Base-by-base conservation (phyloP, 1,284 basidiomycete species). In the Puccinia polysora region DNA sequence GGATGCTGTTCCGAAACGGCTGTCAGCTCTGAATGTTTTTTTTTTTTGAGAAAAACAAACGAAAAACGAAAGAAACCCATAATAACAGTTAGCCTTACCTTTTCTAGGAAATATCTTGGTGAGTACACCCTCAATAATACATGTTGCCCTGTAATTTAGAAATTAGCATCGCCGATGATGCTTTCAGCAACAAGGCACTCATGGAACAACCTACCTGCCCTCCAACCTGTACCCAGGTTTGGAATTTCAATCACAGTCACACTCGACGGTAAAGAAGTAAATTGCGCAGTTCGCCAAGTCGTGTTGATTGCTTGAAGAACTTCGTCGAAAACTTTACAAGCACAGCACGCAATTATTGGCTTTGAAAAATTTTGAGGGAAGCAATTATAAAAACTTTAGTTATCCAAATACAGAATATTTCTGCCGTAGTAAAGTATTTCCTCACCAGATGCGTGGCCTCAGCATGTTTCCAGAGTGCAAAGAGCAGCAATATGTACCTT, bases 1-100 rank as follows among this genome's bases (percentile, higher is more conserved):
- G 68, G 68, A 63, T 71, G 68, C 68, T 71, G 47, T 34, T 62
- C 5, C n/a, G 28, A 58, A n/a, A n/a, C n/a, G n/a, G n/a, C n/a
- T n/a, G n/a, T n/a, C n/a, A n/a, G n/a, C n/a, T n/a, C n/a, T n/a
- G n/a, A n/a, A n/a, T n/a, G n/a, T n/a, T n/a, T n/a, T n/a, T n/a
- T n/a, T n/a, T 28, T 58, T 28, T 58, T 58, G n/a, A 69, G 25
- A 53, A n/a, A 60, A 50, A 15, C 10, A 38, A 5, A 38, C 38
- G n/a, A 10, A 2, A 64, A 49, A 30, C 10, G 12, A 10, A 18
- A 6, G 1, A 5, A 30, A 23, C 43, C 6, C n/a, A n/a, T n/a
- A n/a, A n/a, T n/a, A 50, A 64, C 4, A 40, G 18, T 25, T 63
- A 32, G 32, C 32, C 10, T 28, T 2, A 69, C 67, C 55, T 69